Percentiles rank a stretch among this genome's conserved stretches.
phyloP scores from a whole-genome alignment of 768 basidiomycete species.

The Phaeotremella skinneri region DNA sequence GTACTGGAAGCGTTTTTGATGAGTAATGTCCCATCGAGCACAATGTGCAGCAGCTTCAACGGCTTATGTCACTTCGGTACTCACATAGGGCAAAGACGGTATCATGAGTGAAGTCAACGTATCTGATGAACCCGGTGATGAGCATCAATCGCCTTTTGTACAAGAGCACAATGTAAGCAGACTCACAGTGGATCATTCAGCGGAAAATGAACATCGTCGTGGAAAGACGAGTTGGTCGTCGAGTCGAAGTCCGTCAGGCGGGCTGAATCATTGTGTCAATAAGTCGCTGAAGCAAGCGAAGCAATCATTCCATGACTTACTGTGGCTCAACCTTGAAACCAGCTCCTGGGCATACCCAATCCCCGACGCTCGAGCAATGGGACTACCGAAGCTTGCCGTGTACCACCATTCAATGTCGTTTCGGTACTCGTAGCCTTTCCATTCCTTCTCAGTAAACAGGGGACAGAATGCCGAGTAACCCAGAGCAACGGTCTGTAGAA shows the following conservation, averaged over 20 bases:
- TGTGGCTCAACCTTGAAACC: constrained; percentile 45
- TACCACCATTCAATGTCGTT: constrained; percentile 52
- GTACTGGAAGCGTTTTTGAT: constrained; percentile 31
- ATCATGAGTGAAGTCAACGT: constrained; percentile 55
- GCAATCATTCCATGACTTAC: constrained; percentile 18
- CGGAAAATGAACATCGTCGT: constrained; percentile 57
- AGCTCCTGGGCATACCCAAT: constrained; percentile 51
- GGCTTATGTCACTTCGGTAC: constrained; percentile 5
- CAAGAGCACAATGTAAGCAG: neutral
- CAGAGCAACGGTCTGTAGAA: constrained; percentile 70
- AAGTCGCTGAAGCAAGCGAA: neutral
- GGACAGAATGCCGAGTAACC: constrained; percentile 90
- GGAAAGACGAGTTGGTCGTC: constrained; percentile 78
- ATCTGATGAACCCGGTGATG: constrained; percentile 29
- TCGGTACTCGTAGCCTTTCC: constrained; percentile 87
- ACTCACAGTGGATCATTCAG: constrained; percentile 43
- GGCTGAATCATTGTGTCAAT: constrained; percentile 22
- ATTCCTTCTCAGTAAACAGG: constrained; percentile 85
- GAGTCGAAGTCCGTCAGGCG: constrained; percentile 59
- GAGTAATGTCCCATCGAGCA: neutral
- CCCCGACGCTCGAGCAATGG: constrained; percentile 61
- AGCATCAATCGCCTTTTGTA: too few species aligned
- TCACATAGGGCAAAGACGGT: constrained; percentile 36
- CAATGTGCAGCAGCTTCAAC: neutral
- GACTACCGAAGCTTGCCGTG: constrained; percentile 74